Conservation (phyloP, 1,284 basidiomycete species). For the Gymnopus androsaceus region DNA sequence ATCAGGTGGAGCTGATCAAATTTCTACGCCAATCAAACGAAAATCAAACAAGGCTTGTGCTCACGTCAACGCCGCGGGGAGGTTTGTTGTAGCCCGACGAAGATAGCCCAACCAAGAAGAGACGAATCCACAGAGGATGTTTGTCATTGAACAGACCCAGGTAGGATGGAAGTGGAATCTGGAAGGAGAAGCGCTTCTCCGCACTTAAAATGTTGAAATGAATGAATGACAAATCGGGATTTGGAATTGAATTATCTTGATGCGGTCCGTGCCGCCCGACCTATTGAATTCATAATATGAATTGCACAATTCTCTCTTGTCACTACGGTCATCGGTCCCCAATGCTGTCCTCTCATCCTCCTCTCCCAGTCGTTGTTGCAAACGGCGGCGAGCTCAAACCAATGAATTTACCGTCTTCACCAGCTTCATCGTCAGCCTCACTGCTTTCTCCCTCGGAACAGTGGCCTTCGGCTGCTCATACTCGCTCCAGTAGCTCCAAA, state of each 20-base stretch:
- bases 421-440: conserved; percentile 7
- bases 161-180: no score
- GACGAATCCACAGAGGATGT: not conserved
- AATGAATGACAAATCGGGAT: no score
- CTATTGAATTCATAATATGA: no score
- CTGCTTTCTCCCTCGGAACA: conserved; percentile 2
- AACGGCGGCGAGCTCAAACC: not conserved
- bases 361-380: conserved; percentile 2
- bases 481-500: conserved; percentile 4
- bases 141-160: not conserved
- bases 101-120: not conserved
- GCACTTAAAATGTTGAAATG: no score
- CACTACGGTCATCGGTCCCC: conserved; percentile 6
- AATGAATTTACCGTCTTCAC: conserved; percentile 1
- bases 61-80: not conserved
- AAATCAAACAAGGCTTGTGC: not conserved
- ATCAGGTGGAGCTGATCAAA: conserved; percentile 8
- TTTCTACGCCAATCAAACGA: conserved; percentile 1
- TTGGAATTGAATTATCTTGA: no score
- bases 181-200: no score
- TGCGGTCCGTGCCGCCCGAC: no score
- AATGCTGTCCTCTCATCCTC: conserved; percentile 9
- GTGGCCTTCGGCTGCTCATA: not conserved
- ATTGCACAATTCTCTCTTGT: conserved; percentile 2
- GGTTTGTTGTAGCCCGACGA: not conserved